Conservation (phyloP, 2,329 filamentous ascomycete species). For the Neurospora crassa region DNA sequence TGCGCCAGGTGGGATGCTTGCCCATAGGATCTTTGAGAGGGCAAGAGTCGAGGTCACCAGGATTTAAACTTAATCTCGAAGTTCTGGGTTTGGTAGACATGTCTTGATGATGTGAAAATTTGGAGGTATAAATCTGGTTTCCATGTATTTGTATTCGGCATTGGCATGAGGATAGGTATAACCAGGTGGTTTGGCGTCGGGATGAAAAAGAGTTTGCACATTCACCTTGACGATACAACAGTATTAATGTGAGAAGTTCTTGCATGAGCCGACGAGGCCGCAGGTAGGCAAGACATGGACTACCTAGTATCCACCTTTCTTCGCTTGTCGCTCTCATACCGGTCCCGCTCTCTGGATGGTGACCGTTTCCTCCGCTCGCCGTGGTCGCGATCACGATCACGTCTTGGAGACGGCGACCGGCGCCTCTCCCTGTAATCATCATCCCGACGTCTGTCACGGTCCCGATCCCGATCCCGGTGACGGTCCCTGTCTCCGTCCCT, state of each 20-base stretch:
- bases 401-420: slow-evolving; percentile 44
- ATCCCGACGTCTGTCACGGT: slow-evolving; percentile 23
- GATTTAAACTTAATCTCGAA: slow-evolving; percentile 39
- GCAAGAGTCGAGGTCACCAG: slow-evolving; percentile 79
- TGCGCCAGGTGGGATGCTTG: slow-evolving; percentile 46
- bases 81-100: background rate
- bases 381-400: slow-evolving; percentile 34
- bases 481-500: slow-evolving; percentile 22
- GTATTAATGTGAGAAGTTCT: background rate
- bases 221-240: background rate
- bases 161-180: background rate
- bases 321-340: slow-evolving; percentile 50
- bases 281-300: background rate
- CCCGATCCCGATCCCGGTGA: slow-evolving; percentile 23
- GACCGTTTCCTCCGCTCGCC: slow-evolving; percentile 46
- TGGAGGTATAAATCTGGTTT: background rate
- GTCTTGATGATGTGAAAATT: background rate
- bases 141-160: background rate
- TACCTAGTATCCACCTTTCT: slow-evolving; percentile 40
- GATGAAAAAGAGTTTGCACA: background rate
- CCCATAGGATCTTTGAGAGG: slow-evolving; percentile 71
- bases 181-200: background rate
- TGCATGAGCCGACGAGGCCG: background rate
- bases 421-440: slow-evolving; percentile 25
- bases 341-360: slow-evolving; percentile 43